phyloP scores from a whole-genome alignment of 495 filamentous ascomycete species.

The Penicillium pulvis region DNA sequence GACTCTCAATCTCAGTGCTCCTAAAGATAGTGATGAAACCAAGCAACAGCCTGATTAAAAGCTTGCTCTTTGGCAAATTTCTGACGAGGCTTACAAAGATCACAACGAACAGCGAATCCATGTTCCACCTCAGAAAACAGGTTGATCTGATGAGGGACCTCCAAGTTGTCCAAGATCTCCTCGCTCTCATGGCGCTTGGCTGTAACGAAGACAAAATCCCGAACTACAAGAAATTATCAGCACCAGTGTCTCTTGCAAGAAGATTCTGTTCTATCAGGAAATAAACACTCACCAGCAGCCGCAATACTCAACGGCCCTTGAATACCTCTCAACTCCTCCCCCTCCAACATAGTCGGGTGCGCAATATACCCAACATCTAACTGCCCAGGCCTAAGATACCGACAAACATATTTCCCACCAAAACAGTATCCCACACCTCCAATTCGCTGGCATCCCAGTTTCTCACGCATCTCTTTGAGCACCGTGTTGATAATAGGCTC shows the following conservation, averaged over 20 bases:
- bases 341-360: conserved; percentile 71
- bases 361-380: conserved; percentile 60
- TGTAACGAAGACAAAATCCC: conserved; percentile 56
- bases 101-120: conserved; percentile 68
- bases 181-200: conserved; percentile 60
- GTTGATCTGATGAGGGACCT: conserved; percentile 70
- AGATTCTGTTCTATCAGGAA: not conserved
- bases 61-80: conserved; percentile 77
- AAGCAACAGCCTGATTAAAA: conserved; percentile 69
- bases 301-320: conserved; percentile 69
- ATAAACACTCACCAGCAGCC: conserved; percentile 51
- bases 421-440: conserved; percentile 78
- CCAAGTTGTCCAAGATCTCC: conserved; percentile 53
- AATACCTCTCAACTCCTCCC: conserved; percentile 67
- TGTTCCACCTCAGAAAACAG: conserved; percentile 68
- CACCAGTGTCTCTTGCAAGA: not conserved
- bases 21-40: conserved; percentile 60
- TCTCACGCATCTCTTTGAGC: conserved; percentile 54
- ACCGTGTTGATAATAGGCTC: conserved; percentile 60
- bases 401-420: conserved; percentile 58
- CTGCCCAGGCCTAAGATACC: conserved; percentile 21
- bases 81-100: conserved; percentile 51
- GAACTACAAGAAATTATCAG: conserved; percentile 8
- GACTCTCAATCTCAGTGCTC: not conserved
- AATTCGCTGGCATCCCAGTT: conserved; percentile 60